Base-by-base conservation (phyloP, 2,329 filamentous ascomycete genomes). In the Colletotrichum aenigma region DNA sequence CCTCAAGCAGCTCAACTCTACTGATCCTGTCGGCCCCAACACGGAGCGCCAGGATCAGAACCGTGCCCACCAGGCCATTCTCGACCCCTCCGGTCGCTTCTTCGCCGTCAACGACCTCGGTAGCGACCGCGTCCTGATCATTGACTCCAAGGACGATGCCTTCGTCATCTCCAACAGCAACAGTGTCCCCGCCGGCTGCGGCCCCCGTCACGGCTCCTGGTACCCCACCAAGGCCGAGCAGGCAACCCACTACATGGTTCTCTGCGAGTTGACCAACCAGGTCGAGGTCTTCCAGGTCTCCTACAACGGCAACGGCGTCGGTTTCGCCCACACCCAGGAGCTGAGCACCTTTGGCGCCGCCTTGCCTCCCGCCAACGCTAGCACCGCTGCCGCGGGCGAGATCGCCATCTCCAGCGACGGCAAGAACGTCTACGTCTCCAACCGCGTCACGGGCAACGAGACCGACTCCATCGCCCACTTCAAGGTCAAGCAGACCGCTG, bases 151-250 rank as follows among this genome's bases (percentile, higher is more conserved):
- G 76, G 81, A 84, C 75, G 85, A 88, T 69, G 79, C 81, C 18
- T 89, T 82, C 78, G 79, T 81, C 8, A 79, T 89, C 56, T 81
- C 81, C 38, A 84, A 81, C 79, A 80, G 78, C 56, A 79, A 85
- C 52, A 62, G 77, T 7, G 81, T 87, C 71, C 82, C 83, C 13
- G 78, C 82, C 13, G 87, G 86, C 72, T 86, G 85, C 52, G 89
- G 89, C 1, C 89, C 89, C 5, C 88, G 89, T 21, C 89, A 90
- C 78, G 88, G 87, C 65, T 84, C 84, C 78, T 90, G 89, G 82
- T 86, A 86, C 80, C 84, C 83, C 3, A 70, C 78, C n/a, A 82
- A 81, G 9, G 79, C 70, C 12, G 71, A 78, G 52, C 58, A 76
- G 67, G 83, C 86, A 18, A 86, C 85, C 4, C 87, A 88, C 83